Base-by-base conservation (phyloP, 2,329 filamentous ascomycete species). In the Aspergillus arachidicola region DNA sequence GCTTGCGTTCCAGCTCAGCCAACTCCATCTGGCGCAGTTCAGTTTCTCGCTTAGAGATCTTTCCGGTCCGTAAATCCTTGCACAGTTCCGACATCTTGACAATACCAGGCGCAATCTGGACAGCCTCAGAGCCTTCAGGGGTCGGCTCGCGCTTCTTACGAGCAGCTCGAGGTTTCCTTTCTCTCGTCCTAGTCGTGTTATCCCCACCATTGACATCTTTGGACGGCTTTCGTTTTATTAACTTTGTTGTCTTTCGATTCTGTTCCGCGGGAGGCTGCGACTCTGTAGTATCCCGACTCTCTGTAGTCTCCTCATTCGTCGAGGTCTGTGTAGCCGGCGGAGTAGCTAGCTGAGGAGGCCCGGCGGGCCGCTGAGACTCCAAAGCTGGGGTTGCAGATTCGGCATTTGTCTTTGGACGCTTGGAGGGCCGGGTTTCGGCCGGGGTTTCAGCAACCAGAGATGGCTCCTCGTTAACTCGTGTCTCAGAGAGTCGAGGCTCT, bases 11-110 rank as follows among this genome's bases (percentile, higher is more conserved):
- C 36, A 85, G 80, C 62, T 87, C 85, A 2, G 78, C 81, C 79
- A 84, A 82, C 67, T 89, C 84, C 61, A 88, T 82, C 60, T 81
- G 80, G 10, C 83, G 83, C 76, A 90, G 81, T 66, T 85, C 82
- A 59, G 80, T 83, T 68, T 89, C 87, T 6, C 83, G 81, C 63
- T 83, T 81, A 0, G 87, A 89, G 45, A 83, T 82, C 66, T 82
- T 85, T 53, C 87, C 87, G 0, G 80, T 81, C n/a, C 80, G 77
- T 41, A 81, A 75, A 66, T 86, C 84, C 58, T 80, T 82, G 67
- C 82, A 85, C 2, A 89, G 74, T 53, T 86, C 83, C 36, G 80
- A 82, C 87, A 90, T 89, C 58, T 82, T 86, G 3, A 85, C 79
- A 23, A 79, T 76, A 14, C 81, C 78, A 0, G 85, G 81, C 58